These are phyloP conservation scores for Penicillium macrosclerotiorum DNA, from an alignment of 495 filamentous ascomycete genomes.

Conservation along the genomic window DNA sequence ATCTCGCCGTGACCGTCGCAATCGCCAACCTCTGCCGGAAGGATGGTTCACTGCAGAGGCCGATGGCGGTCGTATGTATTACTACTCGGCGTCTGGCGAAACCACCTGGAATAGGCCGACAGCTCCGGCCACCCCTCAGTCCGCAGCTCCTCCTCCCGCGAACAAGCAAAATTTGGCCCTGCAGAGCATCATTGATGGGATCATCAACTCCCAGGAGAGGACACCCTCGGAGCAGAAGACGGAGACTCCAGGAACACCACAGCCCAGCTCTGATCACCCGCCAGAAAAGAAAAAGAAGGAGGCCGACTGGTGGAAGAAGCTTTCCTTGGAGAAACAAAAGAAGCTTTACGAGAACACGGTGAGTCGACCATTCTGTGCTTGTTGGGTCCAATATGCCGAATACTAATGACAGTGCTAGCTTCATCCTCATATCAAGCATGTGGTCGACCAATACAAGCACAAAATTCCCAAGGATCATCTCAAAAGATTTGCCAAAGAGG, in stretches of 20 bases:
- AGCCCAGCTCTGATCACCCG: conserved; percentile 48
- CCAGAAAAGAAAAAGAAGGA: conserved; percentile 60
- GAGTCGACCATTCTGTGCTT: conserved; percentile 31
- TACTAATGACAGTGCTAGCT: conserved; percentile 51
- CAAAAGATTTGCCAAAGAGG: conserved; percentile 83
- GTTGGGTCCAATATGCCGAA: background rate
- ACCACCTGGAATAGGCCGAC: conserved; percentile 81
- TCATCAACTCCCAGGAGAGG: conserved; percentile 66
- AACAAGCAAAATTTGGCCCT: conserved; percentile 62
- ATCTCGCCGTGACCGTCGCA: conserved; percentile 46
- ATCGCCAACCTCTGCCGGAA: conserved; percentile 60
- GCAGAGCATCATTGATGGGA: conserved; percentile 82
- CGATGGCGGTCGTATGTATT: conserved; percentile 66
- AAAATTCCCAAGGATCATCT: conserved; percentile 84
- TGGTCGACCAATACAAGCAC: conserved; percentile 79
- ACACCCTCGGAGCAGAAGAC: conserved; percentile 61
- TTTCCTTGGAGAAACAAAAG: conserved; percentile 81
- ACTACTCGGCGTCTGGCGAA: conserved; percentile 69
- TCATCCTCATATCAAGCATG: conserved; percentile 76
- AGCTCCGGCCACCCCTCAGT: conserved; percentile 58
- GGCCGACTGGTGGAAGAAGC: conserved; percentile 75
- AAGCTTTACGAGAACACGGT: conserved; percentile 92
- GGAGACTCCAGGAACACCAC: conserved; percentile 48
- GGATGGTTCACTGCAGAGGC: conserved; percentile 79
- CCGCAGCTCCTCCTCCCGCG: conserved; percentile 61